phyloP scores from a whole-genome alignment of 108 stramenopile genomes.

The Aurantiochytrium sp. region DNA sequence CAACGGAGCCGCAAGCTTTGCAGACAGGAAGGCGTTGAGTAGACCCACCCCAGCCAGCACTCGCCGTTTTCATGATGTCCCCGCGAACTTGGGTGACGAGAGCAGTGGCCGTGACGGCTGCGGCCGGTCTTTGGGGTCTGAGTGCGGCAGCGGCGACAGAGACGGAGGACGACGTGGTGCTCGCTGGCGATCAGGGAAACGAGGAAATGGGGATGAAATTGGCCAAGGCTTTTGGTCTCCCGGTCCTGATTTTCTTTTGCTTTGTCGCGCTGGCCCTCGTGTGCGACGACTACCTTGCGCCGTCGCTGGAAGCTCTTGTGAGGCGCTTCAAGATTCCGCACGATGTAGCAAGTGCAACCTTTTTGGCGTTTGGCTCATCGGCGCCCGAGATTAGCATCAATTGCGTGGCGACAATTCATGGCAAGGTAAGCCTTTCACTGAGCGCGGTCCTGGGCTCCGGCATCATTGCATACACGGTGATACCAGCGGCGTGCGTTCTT shows the following conservation, averaged over 20 bases:
- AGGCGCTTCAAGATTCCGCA: background rate
- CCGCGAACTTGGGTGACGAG: too few relatives aligned
- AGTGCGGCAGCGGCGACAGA: too few relatives aligned
- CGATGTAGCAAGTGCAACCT: background rate
- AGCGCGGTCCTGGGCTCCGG: constrained; percentile 15
- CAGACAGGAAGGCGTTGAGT: too few relatives aligned
- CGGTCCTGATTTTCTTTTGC: background rate
- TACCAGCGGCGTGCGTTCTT: background rate
- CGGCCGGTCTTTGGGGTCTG: too few relatives aligned
- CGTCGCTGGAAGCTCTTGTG: background rate
- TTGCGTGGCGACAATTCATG: background rate
- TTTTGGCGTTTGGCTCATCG: constrained; percentile 1
- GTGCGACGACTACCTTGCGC: constrained; percentile 23
- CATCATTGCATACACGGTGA: background rate
- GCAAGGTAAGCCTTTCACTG: background rate
- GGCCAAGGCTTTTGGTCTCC: background rate
- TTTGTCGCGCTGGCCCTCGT: constrained; percentile 22
- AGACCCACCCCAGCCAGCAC: too few relatives aligned
- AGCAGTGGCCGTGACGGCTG: too few relatives aligned
- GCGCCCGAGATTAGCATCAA: constrained; percentile 16
- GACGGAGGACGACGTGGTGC: too few relatives aligned
- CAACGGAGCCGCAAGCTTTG: too few relatives aligned
- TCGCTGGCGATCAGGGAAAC: too few relatives aligned
- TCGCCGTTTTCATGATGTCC: too few relatives aligned
- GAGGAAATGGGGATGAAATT: background rate